These are phyloP conservation scores for Lizonia empirigonia DNA, from an alignment of 2,329 filamentous ascomycete species.

Conservation along the genomic window DNA sequence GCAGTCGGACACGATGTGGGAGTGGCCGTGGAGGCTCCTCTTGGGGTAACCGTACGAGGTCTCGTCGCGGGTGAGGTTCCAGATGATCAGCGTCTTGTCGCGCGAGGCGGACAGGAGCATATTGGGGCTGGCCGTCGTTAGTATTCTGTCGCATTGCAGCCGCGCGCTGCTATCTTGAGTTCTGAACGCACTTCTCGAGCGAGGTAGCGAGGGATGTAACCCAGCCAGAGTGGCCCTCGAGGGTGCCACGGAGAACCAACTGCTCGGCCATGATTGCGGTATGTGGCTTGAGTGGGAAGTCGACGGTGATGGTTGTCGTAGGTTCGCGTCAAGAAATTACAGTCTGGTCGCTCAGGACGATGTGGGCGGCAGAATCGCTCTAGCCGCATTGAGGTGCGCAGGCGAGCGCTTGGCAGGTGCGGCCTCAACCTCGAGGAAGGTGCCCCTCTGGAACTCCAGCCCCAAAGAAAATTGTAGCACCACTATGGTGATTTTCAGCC, in stretches of 20 bases:
- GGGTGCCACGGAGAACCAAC: conserved; percentile 94
- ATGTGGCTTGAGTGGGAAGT: conserved; percentile 45
- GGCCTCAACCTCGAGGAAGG: background rate
- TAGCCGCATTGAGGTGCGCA: conserved; percentile 4
- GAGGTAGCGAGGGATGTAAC: conserved; percentile 98
- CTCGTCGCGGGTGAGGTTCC: conserved; percentile 99
- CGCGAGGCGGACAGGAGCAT: conserved; percentile 98
- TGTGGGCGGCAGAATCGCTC: background rate
- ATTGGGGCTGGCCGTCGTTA: conserved; percentile 74
- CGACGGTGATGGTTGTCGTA: conserved; percentile 37
- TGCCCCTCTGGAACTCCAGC: background rate
- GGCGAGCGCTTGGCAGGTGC: conserved; percentile 1
- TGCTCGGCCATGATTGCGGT: conserved; percentile 78
- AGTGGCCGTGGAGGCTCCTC: conserved; percentile 98
- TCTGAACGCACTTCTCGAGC: conserved; percentile 80
- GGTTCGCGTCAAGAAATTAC: conserved; percentile 24
- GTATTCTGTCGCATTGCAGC: conserved; percentile 24
- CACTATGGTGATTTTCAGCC: too few species aligned
- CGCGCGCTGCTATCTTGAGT: conserved; percentile 18
- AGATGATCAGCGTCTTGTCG: conserved; percentile 99
- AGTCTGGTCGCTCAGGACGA: conserved; percentile 13
- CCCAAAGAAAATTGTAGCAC: too few species aligned
- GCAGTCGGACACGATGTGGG: conserved; percentile 99
- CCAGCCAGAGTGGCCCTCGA: conserved; percentile 99
- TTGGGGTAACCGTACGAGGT: conserved; percentile 98